Conservation (phyloP, 306 rosid genomes). For the Lathyrus aphaca region DNA sequence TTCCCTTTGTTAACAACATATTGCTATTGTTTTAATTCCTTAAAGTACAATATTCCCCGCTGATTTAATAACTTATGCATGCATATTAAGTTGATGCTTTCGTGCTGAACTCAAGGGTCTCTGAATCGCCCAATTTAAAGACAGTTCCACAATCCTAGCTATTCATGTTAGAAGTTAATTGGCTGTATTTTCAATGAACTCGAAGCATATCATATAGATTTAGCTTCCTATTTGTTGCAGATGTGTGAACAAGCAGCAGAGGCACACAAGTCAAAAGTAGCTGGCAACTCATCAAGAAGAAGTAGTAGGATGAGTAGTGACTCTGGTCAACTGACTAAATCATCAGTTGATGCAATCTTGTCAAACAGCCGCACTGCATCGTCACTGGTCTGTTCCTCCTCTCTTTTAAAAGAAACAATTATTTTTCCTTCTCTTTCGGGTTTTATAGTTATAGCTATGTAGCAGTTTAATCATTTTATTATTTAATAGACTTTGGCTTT, state of each 20-base stretch:
- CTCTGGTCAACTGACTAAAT: conserved; percentile 59
- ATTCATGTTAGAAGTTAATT: conserved; percentile 31
- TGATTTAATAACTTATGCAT: conserved; percentile 30
- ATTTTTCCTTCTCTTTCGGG: conserved; percentile 10
- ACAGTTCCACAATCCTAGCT: conserved; percentile 24
- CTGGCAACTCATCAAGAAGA: conserved; percentile 67
- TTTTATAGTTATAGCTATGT: conserved; percentile 21
- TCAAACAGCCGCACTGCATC: conserved; percentile 49
- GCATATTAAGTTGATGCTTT: conserved; percentile 23
- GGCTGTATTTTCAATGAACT: conserved; percentile 30
- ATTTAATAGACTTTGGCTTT: not conserved
- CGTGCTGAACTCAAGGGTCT: conserved; percentile 27
- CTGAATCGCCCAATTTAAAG: conserved; percentile 17
- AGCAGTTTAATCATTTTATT: conserved; percentile 5
- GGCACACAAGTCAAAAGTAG: conserved; percentile 87
- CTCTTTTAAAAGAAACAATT: not conserved
- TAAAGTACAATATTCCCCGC: conserved; percentile 9
- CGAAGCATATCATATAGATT: conserved; percentile 19
- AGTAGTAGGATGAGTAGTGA: conserved; percentile 72
- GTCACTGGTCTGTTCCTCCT: conserved; percentile 40
- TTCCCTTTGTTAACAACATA: conserved; percentile 32
- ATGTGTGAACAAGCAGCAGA: conserved; percentile 99
- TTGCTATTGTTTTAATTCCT: conserved; percentile 22
- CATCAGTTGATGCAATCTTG: conserved; percentile 88
- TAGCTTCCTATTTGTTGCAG: conserved; percentile 52